Percentiles rank a stretch among this genome's conserved stretches.
phyloP scores from a whole-genome alignment of 768 basidiomycete genomes.

The Suillus bovinus region DNA sequence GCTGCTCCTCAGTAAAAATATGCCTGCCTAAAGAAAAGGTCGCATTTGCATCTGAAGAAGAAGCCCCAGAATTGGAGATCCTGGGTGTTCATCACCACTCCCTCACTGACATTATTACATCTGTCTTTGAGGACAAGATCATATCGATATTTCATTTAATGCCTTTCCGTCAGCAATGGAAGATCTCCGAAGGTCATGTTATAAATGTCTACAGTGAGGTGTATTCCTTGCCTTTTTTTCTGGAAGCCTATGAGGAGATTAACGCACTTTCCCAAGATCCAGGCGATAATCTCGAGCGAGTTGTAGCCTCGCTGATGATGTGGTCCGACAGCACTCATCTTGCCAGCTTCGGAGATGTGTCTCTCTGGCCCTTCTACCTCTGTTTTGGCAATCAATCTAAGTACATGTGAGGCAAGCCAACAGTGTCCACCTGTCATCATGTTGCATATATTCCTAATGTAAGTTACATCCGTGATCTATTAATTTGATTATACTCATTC shows the following conservation, averaged over 20 bases:
- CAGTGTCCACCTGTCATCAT: constrained; percentile 13
- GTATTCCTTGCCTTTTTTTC: no score
- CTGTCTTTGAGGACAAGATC: neutral
- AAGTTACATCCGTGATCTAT: neutral
- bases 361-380: constrained; percentile 21
- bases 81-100: neutral
- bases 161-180: constrained; percentile 3
- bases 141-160: neutral
- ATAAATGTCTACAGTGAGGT: neutral
- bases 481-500: neutral
- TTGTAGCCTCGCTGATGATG: no score
- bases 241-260: no score
- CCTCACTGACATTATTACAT: constrained; percentile 3
- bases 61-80: constrained; percentile 3
- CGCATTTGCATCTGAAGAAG: neutral
- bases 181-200: neutral
- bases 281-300: no score
- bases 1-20: constrained; percentile 3
- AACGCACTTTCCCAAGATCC: no score
- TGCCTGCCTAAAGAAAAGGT: constrained; percentile 9
- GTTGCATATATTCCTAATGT: constrained; percentile 16
- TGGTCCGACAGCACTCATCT: constrained; percentile 29
- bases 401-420: constrained; percentile 14
- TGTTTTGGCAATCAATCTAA: constrained; percentile 19
- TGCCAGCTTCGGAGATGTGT: constrained; percentile 15